Base-by-base conservation (phyloP, 106 monocot genomes). In the Platanthera guangdongensis region DNA sequence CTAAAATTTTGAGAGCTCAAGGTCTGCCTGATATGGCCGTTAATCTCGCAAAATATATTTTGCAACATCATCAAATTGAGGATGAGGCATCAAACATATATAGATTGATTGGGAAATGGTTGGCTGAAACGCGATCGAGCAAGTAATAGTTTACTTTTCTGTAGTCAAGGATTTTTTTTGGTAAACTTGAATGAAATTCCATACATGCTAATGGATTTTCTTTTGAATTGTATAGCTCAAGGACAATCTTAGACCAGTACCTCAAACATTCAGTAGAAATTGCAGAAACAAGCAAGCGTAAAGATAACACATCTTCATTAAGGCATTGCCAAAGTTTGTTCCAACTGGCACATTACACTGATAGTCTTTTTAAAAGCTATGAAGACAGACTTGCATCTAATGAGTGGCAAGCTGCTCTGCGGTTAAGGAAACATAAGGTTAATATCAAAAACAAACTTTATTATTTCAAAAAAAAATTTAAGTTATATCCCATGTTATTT, bases 351-450 rank as follows among this genome's bases (percentile, higher is more conserved):
- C 97, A 94, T 75, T 99, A 99, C 68, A 82, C 97, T 51, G 94
- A 99, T 85, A 76, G 82, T 76, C 71, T 99, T 51, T 99, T 94
- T 81, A 91, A 80, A 88, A 99, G 90, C 77, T 94, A 86, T 76
- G 97, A 94, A 80, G 93, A 94, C 77, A 92, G 97, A 76, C 89
- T 99, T 64, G 80, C 90, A 3, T 99, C 97, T 21, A 94, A 75
- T 76, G 97, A 99, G 82, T 94, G 97, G 94, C 94, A 99, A 88
- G 91, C 94, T 82, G 94, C 94, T 64, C 59, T 99, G 83, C 78
- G 90, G 47, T 78, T 99, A 68, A 99, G 94, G 77, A 92, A 94
- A 69, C 92, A 92, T 82, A 99, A 99, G 92, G 97, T 94, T 51
- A 82, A 13, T 46, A 72, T 47, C 47, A 59, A 13, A 39, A 69